phyloP scores from a whole-genome alignment of 805 yeast genomes.

The Wickerhamomyces tratensis region DNA sequence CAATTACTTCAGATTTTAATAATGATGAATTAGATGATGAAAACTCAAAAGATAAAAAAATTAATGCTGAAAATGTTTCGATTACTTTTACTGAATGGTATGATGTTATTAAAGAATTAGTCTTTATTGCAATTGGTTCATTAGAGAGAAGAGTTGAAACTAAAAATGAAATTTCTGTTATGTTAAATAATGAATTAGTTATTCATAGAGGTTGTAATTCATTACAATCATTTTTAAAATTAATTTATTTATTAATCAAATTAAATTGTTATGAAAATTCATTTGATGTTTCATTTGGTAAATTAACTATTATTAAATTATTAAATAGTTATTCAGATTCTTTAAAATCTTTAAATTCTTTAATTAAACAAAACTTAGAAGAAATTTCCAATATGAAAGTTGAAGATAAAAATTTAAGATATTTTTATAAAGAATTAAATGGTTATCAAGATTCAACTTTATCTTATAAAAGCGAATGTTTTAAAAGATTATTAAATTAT shows the following conservation, averaged over 20 bases:
- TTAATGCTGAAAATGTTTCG: neutral
- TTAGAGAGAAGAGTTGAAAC: conserved; percentile 4
- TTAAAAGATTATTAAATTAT: conserved; percentile 17
- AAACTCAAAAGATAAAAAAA: neutral
- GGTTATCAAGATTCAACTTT: neutral
- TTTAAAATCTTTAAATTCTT: conserved; percentile 7
- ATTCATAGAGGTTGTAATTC: neutral
- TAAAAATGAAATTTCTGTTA: conserved; percentile 9
- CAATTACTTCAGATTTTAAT: neutral
- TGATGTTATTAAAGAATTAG: conserved; percentile 13
- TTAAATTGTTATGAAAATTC: conserved; percentile 12
- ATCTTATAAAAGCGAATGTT: conserved; percentile 10
- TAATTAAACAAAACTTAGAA: conserved; percentile 6
- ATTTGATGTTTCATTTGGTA: conserved; percentile 9
- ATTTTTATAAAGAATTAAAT: conserved; percentile 15
- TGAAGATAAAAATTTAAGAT: conserved; percentile 12
- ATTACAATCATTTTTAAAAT: conserved; percentile 1
- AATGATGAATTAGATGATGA: neutral
- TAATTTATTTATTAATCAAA: conserved; percentile 9
- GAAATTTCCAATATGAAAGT: conserved; percentile 16
- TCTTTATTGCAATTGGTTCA: conserved; percentile 14
- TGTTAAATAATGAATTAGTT: conserved; percentile 11
- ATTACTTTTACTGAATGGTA: conserved; percentile 13
- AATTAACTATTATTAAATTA: conserved; percentile 12
- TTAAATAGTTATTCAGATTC: conserved; percentile 12